Conservation (phyloP, 2,329 filamentous ascomycete species). For the Colletotrichum liaoningense region DNA sequence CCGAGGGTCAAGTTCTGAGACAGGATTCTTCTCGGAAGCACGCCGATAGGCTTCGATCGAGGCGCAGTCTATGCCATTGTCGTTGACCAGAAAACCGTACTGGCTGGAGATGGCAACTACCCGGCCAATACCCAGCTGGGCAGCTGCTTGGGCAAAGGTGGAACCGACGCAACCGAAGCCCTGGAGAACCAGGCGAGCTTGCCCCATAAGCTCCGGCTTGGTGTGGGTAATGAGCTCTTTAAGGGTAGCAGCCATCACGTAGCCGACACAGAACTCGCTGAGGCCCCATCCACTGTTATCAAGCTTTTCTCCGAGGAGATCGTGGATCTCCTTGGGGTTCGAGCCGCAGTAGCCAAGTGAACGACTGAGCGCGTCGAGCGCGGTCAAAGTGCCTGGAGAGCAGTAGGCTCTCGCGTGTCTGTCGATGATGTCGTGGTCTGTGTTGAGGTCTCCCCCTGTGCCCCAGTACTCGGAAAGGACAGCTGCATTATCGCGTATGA, state of each 20-base stretch:
- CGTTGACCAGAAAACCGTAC: not conserved
- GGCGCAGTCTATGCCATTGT: not conserved
- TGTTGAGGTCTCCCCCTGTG: not conserved
- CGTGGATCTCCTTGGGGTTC: not conserved
- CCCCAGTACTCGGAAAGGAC: not conserved
- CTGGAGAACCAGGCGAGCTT: not conserved
- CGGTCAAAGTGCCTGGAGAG: not conserved
- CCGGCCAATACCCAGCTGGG: not conserved
- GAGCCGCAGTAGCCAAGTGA: not conserved
- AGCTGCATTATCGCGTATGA: not conserved
- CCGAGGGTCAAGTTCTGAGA: not conserved
- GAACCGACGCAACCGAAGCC: conserved; percentile 8
- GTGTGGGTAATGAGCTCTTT: not conserved
- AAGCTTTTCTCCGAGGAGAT: not conserved
- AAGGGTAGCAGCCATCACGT: not conserved
- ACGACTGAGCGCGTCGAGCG: not conserved
- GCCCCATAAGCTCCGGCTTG: not conserved
- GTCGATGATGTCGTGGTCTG: not conserved
- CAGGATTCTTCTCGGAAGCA: not conserved
- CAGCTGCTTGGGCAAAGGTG: conserved; percentile 1
- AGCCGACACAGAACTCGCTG: conserved; percentile 5
- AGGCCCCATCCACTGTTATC: not conserved
- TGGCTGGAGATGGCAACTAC: conserved; percentile 1
- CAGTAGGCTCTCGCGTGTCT: not conserved
- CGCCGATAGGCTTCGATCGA: not conserved